Percentiles rank a stretch among this genome's conserved stretches.
Evolutionary conservation across 176 grass and related monocot species (phyloP).

Genomic region (Carex scoparia): DNA sequence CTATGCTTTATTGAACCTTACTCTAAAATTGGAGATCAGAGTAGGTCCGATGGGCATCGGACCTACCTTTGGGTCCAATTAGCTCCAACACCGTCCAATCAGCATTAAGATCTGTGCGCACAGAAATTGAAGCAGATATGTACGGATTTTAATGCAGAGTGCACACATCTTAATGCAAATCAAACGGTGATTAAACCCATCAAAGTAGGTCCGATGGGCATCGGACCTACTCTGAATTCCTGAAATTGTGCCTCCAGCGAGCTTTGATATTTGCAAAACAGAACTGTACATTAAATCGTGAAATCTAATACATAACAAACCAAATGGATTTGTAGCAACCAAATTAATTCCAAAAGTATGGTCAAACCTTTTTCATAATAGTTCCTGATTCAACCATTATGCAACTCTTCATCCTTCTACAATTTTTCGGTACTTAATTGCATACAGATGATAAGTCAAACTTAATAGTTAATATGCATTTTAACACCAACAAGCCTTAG

Average conservation of each 20-base stretch:
- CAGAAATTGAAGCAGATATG: too few species aligned
- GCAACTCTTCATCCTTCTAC: neutral
- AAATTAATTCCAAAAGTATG: neutral
- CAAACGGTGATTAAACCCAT: too few species aligned
- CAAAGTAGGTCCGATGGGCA: too few species aligned
- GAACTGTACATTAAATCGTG: neutral
- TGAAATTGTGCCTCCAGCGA: neutral
- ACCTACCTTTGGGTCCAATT: too few species aligned
- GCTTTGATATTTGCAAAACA: neutral
- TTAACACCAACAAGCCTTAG: neutral
- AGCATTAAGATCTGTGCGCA: too few species aligned
- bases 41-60: too few species aligned
- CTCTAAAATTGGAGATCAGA: too few species aligned
- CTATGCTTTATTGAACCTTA: neutral
- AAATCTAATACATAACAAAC: neutral
- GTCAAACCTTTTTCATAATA: neutral
- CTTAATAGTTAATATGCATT: neutral
- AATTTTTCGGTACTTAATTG: neutral
- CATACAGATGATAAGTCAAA: neutral
- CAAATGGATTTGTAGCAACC: neutral
- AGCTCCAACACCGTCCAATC: too few species aligned
- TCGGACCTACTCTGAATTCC: too few species aligned
- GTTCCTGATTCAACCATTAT: neutral
- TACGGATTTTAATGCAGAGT: too few species aligned
- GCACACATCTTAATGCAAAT: too few species aligned